phyloP scores from a whole-genome alignment of 352 stramenopile genomes.

The Saprolegnia diclina region DNA sequence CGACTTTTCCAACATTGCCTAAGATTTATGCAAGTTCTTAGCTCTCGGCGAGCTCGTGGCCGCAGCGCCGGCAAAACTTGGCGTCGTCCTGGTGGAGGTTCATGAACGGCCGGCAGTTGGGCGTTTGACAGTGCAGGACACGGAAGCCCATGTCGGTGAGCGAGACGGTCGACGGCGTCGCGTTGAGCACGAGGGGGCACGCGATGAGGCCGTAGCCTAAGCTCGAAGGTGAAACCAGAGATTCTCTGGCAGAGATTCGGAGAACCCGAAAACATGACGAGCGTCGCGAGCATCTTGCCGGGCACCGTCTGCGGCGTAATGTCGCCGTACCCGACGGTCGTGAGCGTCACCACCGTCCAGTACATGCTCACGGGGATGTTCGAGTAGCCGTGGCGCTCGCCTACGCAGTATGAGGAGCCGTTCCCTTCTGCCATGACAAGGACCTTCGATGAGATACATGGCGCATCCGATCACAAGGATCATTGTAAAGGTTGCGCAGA shows the following conservation, averaged over 20 bases:
- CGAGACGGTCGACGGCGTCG: slow-evolving; percentile 39
- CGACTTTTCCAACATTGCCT: slow-evolving; percentile 21
- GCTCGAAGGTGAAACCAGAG: neutral
- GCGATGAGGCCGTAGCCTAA: slow-evolving; percentile 71
- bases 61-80: slow-evolving; percentile 71
- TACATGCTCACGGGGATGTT: slow-evolving; percentile 85
- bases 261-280: slow-evolving; percentile 77
- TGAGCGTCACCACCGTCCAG: slow-evolving; percentile 85
- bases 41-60: slow-evolving; percentile 20
- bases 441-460: slow-evolving; percentile 76
- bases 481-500: slow-evolving; percentile 64
- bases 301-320: slow-evolving; percentile 76
- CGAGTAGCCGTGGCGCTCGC: slow-evolving; percentile 63
- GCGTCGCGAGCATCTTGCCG: slow-evolving; percentile 67
- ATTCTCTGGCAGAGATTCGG: neutral
- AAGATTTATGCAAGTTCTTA: neutral
- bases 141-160: slow-evolving; percentile 38
- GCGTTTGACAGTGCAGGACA: slow-evolving; percentile 45
- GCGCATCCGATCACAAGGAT: slow-evolving; percentile 74
- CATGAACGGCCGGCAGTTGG: slow-evolving; percentile 46
- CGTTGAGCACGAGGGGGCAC: slow-evolving; percentile 71
- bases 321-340: slow-evolving; percentile 81
- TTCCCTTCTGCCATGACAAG: neutral
- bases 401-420: neutral
- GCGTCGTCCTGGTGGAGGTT: slow-evolving; percentile 70